These are phyloP conservation scores for Trypethelium eluteriae DNA, from an alignment of 495 filamentous ascomycete genomes.

Conservation along the genomic window DNA sequence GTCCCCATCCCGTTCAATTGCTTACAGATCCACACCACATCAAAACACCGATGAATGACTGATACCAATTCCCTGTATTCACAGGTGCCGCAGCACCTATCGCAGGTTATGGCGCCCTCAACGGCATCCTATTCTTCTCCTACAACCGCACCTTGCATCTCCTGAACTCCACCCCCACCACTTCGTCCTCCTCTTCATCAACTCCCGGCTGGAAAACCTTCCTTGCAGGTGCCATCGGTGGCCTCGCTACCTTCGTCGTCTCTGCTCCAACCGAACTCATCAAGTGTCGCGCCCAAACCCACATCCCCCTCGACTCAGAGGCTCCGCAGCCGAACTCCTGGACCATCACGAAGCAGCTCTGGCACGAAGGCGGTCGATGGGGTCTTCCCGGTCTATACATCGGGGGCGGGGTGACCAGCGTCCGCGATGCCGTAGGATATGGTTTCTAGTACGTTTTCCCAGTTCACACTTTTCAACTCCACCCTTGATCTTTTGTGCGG, in stretches of 20 bases:
- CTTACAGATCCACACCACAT: too few species aligned
- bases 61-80: neutral
- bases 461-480: too few species aligned
- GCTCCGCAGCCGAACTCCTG: conserved; percentile 42
- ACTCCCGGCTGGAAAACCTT: conserved; percentile 49
- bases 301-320: conserved; percentile 25
- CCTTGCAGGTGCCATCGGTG: conserved; percentile 67
- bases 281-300: conserved; percentile 73
- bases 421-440: conserved; percentile 79
- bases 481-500: too few species aligned
- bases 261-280: conserved; percentile 80
- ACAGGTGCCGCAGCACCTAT: conserved; percentile 70
- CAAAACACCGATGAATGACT: too few species aligned
- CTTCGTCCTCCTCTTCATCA: conserved; percentile 29
- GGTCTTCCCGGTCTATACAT: conserved; percentile 67
- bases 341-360: conserved; percentile 53
- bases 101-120: conserved; percentile 79
- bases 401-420: conserved; percentile 68
- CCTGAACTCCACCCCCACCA: conserved; percentile 41
- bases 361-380: conserved; percentile 37
- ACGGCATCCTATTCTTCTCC: conserved; percentile 74
- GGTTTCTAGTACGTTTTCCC: conserved; percentile 65
- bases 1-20: too few species aligned
- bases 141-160: conserved; percentile 68
- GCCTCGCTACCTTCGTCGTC: conserved; percentile 71